phyloP scores from a whole-genome alignment of 2,329 filamentous ascomycete species.

The Fusarium sulawesiense region DNA sequence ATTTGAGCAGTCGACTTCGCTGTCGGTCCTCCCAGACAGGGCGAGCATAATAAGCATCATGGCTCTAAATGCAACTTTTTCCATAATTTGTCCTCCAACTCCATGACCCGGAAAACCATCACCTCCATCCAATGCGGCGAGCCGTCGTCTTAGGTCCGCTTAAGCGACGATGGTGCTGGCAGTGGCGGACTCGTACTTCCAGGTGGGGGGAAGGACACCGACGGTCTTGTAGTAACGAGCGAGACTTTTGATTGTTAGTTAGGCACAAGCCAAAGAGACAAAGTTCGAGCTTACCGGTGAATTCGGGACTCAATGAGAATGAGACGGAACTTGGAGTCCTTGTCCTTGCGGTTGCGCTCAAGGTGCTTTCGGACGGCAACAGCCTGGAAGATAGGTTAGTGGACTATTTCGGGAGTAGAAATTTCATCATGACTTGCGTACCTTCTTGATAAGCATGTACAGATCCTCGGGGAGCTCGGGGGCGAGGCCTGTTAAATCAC shows the following conservation, averaged over 20 bases:
- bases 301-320: conserved; percentile 99
- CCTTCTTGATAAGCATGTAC: conserved; percentile 99
- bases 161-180: conserved; percentile 94
- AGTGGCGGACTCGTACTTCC: conserved; percentile 98
- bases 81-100: conserved; percentile 57
- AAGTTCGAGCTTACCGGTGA: conserved; percentile 68
- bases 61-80: conserved; percentile 60
- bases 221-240: conserved; percentile 99
- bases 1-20: conserved; percentile 50
- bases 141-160: conserved; percentile 52
- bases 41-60: conserved; percentile 53
- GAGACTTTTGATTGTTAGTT: conserved; percentile 64
- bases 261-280: not conserved
- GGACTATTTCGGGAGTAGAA: not conserved
- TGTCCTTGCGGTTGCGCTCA: conserved; percentile 99
- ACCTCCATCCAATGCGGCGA: conserved; percentile 44
- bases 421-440: conserved; percentile 53
- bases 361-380: conserved; percentile 99
- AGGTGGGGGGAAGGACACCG: conserved; percentile 86
- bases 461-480: conserved; percentile 99
- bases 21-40: conserved; percentile 50
- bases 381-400: conserved; percentile 66
- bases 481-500: conserved; percentile 93
- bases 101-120: conserved; percentile 56
- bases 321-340: conserved; percentile 99